Base-by-base conservation (phyloP, 1,284 basidiomycete species). In the Volvariella surrecta region DNA sequence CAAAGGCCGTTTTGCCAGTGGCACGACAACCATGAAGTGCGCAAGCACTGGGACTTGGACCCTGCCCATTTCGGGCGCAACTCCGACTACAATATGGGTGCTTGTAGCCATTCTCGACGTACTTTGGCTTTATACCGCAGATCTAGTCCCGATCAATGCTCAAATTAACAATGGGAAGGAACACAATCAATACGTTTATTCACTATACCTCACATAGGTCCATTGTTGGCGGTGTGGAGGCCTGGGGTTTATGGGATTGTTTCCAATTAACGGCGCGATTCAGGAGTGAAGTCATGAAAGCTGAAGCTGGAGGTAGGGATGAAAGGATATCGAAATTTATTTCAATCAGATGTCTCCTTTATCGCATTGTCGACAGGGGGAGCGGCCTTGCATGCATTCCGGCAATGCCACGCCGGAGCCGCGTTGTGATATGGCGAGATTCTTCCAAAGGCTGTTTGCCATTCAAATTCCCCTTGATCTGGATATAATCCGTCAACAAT, bases 21-120 rank as follows among this genome's bases (percentile, higher is more conserved):
- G 67, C 65, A 47, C 63, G 66, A 50, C 76, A 80, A 28, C 69
- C 69, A 48, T 56, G 64, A 48, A 78, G 63, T 16, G 55, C 46
- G 54, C 74, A 77, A 20, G 59, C 59, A n/a, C 56, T 55, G 28
- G 63, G 59, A 48, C 53, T 60, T 35, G 57, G 54, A 21, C 62
- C 62, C 46, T 61, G 58, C 42, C 63, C 67, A 45, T 57, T 67
- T 39, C 71, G 64, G 42, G 78, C 78, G 53, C 78, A 81, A 38
- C 69, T 77, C 50, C 68, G 71, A 49, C 79, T 67, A 54, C 78
- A 81, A 54, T 74, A 82, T 30, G 72, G 68, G 52, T 81, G 76
- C 48, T 68, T 67, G 47, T 64, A 58, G 15, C 77, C 79, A 46
- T 71, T 66, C 46, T 76, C 70, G 40, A 75, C 58, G 54, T 70